Evolutionary conservation across 1,284 basidiomycete species (phyloP).

Genomic region (Leccinum angustisporum): DNA sequence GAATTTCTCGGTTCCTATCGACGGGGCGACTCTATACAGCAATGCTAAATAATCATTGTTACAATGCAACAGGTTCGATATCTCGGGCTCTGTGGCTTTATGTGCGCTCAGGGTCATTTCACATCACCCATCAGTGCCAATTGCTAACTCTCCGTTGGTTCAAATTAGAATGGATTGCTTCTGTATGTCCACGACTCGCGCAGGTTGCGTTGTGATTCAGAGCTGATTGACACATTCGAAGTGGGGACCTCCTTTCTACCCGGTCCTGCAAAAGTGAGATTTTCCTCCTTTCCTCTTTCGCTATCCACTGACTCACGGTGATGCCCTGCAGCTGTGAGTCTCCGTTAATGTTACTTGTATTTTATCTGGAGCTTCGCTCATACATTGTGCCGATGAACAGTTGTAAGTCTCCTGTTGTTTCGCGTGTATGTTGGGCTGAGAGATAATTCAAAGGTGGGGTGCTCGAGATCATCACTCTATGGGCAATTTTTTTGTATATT

Average conservation of each 20-base stretch:
- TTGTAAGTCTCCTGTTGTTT: neutral
- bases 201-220: neutral
- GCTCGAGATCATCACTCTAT: neutral
- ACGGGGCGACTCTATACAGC: neutral
- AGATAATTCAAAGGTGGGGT: neutral
- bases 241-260: neutral
- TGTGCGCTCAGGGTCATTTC: neutral
- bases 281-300: neutral
- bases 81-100: neutral
- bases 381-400: neutral
- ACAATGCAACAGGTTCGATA: neutral
- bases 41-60: neutral
- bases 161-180: neutral
- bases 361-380: neutral
- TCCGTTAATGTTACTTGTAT: neutral
- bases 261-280: neutral
- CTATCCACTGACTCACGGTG: neutral
- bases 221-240: neutral
- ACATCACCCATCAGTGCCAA: neutral
- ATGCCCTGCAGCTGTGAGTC: neutral
- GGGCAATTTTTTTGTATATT: neutral
- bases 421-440: neutral
- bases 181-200: neutral
- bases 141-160: neutral
- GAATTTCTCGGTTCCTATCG: too few species aligned